phyloP scores from a whole-genome alignment of 306 rosid species.

The Phaseolus lunatus region DNA sequence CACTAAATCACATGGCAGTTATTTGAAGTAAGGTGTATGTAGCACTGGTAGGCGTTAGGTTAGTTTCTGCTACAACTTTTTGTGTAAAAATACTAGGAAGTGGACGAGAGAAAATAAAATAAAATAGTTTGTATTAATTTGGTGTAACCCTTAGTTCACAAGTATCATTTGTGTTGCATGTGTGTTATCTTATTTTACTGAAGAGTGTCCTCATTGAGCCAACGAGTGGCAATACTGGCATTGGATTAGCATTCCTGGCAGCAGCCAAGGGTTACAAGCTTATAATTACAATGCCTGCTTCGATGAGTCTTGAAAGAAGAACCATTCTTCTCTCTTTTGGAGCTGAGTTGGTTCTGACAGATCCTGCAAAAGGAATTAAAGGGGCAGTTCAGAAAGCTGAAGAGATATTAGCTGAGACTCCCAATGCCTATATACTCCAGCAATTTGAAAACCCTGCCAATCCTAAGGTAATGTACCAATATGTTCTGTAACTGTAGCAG shows the following conservation, averaged over 20 bases:
- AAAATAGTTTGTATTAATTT: slow-evolving; percentile 2
- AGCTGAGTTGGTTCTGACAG: slow-evolving; percentile 68
- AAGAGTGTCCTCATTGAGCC: slow-evolving; percentile 68
- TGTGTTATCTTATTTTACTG: slow-evolving; percentile 37
- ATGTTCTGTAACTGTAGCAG: slow-evolving; percentile 9
- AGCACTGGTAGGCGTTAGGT: not conserved
- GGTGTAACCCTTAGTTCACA: slow-evolving; percentile 38
- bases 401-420: slow-evolving; percentile 67
- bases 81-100: slow-evolving; percentile 19
- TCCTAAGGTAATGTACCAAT: slow-evolving; percentile 59
- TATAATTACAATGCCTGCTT: slow-evolving; percentile 75
- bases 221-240: slow-evolving; percentile 72
- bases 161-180: slow-evolving; percentile 22
- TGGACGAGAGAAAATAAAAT: not conserved
- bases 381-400: slow-evolving; percentile 79
- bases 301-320: slow-evolving; percentile 75
- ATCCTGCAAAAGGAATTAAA: slow-evolving; percentile 68
- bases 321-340: slow-evolving; percentile 67
- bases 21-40: not conserved
- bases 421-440: slow-evolving; percentile 66
- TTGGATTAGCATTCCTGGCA: slow-evolving; percentile 74
- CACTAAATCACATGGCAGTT: not conserved
- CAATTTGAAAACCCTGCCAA: slow-evolving; percentile 80
- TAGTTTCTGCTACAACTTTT: slow-evolving; percentile 2
- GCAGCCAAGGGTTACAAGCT: slow-evolving; percentile 66